These are phyloP conservation scores for Tuber aestivum DNA, from an alignment of 495 filamentous ascomycete genomes.

Conservation along the genomic window DNA sequence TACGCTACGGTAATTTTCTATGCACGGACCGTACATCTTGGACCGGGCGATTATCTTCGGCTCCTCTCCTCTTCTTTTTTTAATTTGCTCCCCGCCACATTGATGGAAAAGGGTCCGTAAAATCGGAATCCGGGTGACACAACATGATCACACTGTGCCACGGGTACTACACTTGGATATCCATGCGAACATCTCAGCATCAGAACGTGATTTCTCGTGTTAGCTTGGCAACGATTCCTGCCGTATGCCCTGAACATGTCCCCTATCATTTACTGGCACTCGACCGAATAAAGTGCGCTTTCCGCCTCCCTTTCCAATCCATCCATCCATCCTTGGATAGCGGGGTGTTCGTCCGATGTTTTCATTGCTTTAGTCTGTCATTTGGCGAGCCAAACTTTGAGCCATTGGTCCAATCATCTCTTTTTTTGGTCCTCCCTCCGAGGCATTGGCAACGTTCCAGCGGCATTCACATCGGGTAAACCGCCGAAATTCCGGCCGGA, in stretches of 20 bases:
- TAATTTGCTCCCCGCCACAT: background rate
- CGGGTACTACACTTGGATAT: background rate
- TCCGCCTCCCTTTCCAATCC: background rate
- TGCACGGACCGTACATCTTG: background rate
- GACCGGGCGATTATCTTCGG: background rate
- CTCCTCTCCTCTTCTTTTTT: background rate
- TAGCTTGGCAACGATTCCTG: background rate
- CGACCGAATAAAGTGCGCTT: background rate
- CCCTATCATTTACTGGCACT: background rate
- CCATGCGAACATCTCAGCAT: conserved; percentile 3
- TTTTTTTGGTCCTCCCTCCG: background rate
- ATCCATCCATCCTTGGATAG: background rate
- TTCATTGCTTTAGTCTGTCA: background rate
- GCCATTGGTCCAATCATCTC: background rate
- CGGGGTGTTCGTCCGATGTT: background rate
- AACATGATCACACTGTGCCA: background rate
- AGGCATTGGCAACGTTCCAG: conserved; percentile 1
- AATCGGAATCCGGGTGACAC: background rate
- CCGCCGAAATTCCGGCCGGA: background rate
- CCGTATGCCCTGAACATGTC: background rate
- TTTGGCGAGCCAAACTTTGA: background rate
- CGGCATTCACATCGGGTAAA: background rate
- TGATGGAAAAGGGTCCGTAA: background rate
- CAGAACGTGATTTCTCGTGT: background rate
- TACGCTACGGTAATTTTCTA: no score